Conservation (phyloP, 306 rosid species). For the Prosopis cineraria region DNA sequence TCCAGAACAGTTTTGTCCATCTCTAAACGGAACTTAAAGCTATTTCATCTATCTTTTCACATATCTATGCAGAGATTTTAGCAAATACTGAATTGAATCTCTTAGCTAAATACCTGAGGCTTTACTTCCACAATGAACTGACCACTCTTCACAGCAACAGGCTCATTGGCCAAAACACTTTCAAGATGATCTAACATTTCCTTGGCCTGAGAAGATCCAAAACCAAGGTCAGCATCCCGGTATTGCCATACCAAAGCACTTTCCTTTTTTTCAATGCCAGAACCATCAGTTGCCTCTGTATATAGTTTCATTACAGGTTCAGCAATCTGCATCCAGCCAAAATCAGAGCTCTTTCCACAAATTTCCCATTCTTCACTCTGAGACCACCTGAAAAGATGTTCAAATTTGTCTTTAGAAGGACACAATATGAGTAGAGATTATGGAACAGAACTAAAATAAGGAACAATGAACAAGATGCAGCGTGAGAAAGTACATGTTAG, state of each 20-base stretch:
- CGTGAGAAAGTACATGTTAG: not conserved
- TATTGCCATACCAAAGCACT: constrained; percentile 2
- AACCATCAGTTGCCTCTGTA: not conserved
- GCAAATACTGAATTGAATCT: not conserved
- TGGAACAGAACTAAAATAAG: constrained; percentile 14
- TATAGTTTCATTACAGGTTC: not conserved
- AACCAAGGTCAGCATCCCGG: constrained; percentile 11
- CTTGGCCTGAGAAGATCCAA: constrained; percentile 47
- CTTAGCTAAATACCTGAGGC: constrained; percentile 66
- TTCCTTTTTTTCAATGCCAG: not conserved
- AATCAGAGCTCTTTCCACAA: constrained; percentile 49
- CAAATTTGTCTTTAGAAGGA: constrained; percentile 6
- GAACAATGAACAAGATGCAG: not conserved
- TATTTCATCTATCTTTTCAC: not conserved
- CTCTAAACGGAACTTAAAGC: constrained; percentile 11
- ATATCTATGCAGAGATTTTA: constrained; percentile 22
- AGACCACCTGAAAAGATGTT: constrained; percentile 55
- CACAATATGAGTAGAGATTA: constrained; percentile 5
- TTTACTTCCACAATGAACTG: constrained; percentile 78
- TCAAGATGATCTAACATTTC: constrained; percentile 88
- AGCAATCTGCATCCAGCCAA: not conserved
- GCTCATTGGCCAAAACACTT: constrained; percentile 85
- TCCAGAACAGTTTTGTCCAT: not conserved
- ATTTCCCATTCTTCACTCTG: constrained; percentile 60
- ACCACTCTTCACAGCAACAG: constrained; percentile 82